phyloP scores from a whole-genome alignment of 2,329 filamentous ascomycete species.

The Colletotrichum noveboracense region DNA sequence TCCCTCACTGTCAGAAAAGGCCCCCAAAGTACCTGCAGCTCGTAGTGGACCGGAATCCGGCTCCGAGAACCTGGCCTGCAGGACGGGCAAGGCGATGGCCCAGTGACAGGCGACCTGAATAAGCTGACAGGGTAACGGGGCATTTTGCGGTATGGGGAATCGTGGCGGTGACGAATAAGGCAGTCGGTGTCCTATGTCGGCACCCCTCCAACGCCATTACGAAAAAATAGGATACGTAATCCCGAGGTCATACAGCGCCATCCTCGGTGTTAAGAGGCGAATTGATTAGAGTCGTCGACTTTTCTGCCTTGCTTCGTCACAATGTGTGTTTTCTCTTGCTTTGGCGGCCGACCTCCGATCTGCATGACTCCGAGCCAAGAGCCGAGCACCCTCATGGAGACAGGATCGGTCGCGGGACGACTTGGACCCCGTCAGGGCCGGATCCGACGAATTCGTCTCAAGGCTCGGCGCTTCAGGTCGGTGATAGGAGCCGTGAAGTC shows the following conservation, averaged over 20 bases:
- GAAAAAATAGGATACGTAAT: constrained; percentile 7
- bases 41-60: constrained; percentile 1
- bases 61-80: constrained; percentile 5
- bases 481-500: neutral
- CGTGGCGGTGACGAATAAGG: constrained; percentile 11
- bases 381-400: neutral
- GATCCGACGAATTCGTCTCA: neutral
- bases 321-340: neutral
- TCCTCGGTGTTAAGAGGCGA: constrained; percentile 13
- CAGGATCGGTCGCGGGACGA: neutral
- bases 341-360: neutral
- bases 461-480: neutral
- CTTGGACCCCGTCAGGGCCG: neutral
- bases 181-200: neutral
- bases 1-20: neutral
- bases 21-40: constrained; percentile 1
- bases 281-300: neutral
- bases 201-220: neutral
- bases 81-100: neutral
- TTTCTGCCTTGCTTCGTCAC: neutral
- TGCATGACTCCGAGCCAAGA: neutral
- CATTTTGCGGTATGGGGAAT: neutral
- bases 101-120: constrained; percentile 13
- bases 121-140: constrained; percentile 14
- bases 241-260: constrained; percentile 1